Conservation (phyloP, 2,329 filamentous ascomycete genomes). For the Thermochaetoides dissita region DNA sequence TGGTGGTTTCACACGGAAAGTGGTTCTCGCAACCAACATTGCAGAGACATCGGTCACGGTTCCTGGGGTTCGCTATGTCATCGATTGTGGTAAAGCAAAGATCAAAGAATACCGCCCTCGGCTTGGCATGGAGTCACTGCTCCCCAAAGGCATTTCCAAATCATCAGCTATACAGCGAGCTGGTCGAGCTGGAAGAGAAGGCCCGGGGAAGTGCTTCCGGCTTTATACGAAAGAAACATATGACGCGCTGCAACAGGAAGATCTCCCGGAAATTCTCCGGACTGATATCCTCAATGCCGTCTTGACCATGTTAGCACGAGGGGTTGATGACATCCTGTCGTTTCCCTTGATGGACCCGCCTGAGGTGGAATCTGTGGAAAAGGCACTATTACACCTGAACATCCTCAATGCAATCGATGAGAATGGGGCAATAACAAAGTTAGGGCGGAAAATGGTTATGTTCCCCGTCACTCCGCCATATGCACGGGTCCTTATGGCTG, state of each 20-base stretch:
- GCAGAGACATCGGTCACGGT: conserved; percentile 98
- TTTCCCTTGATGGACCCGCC: conserved; percentile 83
- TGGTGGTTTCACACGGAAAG: conserved; percentile 62
- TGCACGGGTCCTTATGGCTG: conserved; percentile 70
- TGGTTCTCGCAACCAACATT: conserved; percentile 91
- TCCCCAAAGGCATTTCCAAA: conserved; percentile 81
- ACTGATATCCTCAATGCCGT: conserved; percentile 79
- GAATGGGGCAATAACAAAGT: conserved; percentile 56
- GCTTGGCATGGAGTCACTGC: conserved; percentile 76
- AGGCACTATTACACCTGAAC: conserved; percentile 67
- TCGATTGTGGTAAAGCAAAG: conserved; percentile 90
- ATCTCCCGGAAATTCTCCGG: conserved; percentile 77
- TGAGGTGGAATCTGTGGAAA: conserved; percentile 61
- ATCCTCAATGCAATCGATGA: conserved; percentile 63
- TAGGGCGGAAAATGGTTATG: conserved; percentile 63
- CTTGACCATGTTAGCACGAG: conserved; percentile 84
- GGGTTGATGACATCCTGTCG: conserved; percentile 63
- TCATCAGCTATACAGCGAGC: conserved; percentile 85
- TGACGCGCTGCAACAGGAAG: conserved; percentile 53
- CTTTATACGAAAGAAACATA: conserved; percentile 76
- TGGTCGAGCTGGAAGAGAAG: conserved; percentile 87
- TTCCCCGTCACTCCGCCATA: conserved; percentile 73
- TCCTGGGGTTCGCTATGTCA: conserved; percentile 76
- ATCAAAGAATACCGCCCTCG: conserved; percentile 78
- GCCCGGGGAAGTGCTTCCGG: conserved; percentile 74